Percentiles rank a stretch among this genome's conserved stretches.
These are phyloP conservation scores for Arabidopsis suecica DNA, from an alignment of 345 rosid genomes.

Conservation along the genomic window DNA sequence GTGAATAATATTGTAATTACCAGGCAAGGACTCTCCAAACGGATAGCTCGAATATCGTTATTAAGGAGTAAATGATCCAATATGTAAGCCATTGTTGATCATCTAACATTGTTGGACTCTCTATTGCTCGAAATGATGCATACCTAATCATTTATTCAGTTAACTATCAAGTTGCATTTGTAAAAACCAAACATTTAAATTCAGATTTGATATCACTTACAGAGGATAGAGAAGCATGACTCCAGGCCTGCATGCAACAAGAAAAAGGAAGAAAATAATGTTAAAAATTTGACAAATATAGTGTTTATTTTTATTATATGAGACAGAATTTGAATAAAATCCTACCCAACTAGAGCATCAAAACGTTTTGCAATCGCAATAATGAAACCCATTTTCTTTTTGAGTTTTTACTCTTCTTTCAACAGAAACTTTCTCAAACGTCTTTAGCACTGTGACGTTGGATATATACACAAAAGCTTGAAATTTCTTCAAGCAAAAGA, in stretches of 20 bases:
- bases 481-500: conserved; percentile 33
- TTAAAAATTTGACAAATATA: neutral
- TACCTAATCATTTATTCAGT: conserved; percentile 53
- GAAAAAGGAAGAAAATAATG: neutral
- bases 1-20: conserved; percentile 44
- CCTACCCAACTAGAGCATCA: conserved; percentile 72
- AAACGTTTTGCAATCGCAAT: conserved; percentile 59
- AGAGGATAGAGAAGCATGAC: conserved; percentile 89
- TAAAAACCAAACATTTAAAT: neutral
- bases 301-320: neutral
- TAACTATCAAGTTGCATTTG: neutral
- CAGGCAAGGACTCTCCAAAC: conserved; percentile 70
- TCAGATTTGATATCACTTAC: conserved; percentile 54
- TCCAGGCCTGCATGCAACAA: conserved; percentile 65
- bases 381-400: conserved; percentile 68
- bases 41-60: conserved; percentile 78
- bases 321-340: neutral
- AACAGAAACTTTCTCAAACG: conserved; percentile 39
- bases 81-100: conserved; percentile 98
- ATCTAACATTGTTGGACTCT: conserved; percentile 78
- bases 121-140: conserved; percentile 89
- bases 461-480: conserved; percentile 38
- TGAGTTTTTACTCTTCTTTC: neutral
- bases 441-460: conserved; percentile 39
- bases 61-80: conserved; percentile 90